Conservation (phyloP, 768 basidiomycete genomes). For the Leccinum variicolor region DNA sequence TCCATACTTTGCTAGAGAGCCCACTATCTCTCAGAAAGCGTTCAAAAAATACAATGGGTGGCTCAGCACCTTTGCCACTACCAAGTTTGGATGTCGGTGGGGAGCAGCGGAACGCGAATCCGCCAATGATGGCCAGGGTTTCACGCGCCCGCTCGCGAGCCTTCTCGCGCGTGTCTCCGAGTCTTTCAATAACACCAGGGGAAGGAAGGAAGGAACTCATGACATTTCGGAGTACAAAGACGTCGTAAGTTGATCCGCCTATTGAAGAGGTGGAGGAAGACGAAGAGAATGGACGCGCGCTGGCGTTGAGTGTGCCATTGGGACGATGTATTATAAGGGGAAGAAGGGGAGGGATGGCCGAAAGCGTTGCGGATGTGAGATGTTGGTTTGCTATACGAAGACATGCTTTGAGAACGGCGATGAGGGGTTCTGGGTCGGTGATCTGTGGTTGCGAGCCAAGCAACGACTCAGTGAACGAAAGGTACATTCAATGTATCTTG, state of each 20-base stretch:
- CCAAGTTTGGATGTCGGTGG: slow-evolving; percentile 42
- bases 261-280: slow-evolving; percentile 52
- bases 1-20: slow-evolving; percentile 78
- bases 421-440: slow-evolving; percentile 65
- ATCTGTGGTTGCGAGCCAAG: slow-evolving; percentile 45
- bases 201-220: slow-evolving; percentile 67
- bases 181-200: slow-evolving; percentile 76
- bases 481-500: slow-evolving; percentile 13
- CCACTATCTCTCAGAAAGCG: slow-evolving; percentile 68
- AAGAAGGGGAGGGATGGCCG: slow-evolving; percentile 62
- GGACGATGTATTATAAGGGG: slow-evolving; percentile 54
- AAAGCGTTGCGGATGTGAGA: slow-evolving; percentile 72
- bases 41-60: slow-evolving; percentile 69
- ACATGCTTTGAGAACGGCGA: slow-evolving; percentile 67
- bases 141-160: slow-evolving; percentile 74
- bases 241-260: slow-evolving; percentile 45
- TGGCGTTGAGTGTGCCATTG: slow-evolving; percentile 24
- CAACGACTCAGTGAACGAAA: slow-evolving; percentile 12
- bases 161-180: slow-evolving; percentile 74
- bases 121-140: slow-evolving; percentile 70
- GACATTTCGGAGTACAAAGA: slow-evolving; percentile 60
- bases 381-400: slow-evolving; percentile 82
- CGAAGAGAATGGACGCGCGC: slow-evolving; percentile 41
- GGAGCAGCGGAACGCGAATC: slow-evolving; percentile 62
- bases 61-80: slow-evolving; percentile 63